These are phyloP conservation scores for Kazachstania psychrophila DNA, from an alignment of 805 yeast genomes.

Conservation along the genomic window DNA sequence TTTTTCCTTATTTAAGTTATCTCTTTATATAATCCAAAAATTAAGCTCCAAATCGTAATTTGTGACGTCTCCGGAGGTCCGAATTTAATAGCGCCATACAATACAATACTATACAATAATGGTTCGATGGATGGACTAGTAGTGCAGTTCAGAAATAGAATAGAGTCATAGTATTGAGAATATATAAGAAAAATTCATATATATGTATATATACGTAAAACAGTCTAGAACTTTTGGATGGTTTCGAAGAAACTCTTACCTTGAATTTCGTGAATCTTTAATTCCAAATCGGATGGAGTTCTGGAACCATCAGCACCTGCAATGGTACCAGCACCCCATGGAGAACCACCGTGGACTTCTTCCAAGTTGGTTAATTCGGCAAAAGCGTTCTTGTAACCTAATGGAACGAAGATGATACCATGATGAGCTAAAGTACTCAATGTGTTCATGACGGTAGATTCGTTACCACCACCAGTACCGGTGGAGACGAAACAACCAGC, in stretches of 20 bases:
- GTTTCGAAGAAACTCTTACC: conserved; percentile 53
- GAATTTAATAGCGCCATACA: no score
- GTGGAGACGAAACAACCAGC: conserved; percentile 66
- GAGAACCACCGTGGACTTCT: conserved; percentile 69
- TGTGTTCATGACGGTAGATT: conserved; percentile 53
- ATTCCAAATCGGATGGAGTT: conserved; percentile 52
- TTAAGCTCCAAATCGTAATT: no score
- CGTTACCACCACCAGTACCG: conserved; percentile 81
- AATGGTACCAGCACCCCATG: conserved; percentile 79
- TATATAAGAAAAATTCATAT: background rate
- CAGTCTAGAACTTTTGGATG: conserved; percentile 15
- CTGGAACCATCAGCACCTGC: conserved; percentile 75
- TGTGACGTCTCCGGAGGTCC: no score
- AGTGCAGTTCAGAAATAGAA: no score
- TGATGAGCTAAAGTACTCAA: conserved; percentile 64
- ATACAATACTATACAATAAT: no score
- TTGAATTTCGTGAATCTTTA: conserved; percentile 52
- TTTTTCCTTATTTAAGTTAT: no score
- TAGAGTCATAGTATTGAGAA: background rate
- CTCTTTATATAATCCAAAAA: no score
- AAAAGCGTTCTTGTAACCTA: conserved; percentile 56
- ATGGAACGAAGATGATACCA: conserved; percentile 70
- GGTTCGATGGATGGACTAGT: no score
- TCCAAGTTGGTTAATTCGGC: conserved; percentile 44
- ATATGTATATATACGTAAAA: background rate